Evolutionary conservation across 2,329 filamentous ascomycete genomes (phyloP), one percentile per base, ranked within the genome.

Genomic region (Aspergillus luchuensis): DNA sequence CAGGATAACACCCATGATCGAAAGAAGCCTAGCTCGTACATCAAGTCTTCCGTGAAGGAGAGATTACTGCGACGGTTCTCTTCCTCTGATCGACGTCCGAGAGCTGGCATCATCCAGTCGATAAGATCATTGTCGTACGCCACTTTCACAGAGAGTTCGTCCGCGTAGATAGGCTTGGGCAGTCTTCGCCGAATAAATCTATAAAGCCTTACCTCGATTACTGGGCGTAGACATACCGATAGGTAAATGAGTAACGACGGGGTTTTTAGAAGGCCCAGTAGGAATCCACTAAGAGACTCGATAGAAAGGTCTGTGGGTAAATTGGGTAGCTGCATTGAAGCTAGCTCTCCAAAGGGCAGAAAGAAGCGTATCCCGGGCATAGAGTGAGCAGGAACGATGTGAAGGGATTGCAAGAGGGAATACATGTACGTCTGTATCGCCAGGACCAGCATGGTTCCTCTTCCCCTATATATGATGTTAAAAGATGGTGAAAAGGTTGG

Each of bases 401-500:
- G 74, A 28, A 80, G 73, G 19, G 74, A 74, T 61, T 81, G 79
- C 17, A 81, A 68, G 15, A 79, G 61, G 21, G 78, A 76, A 59
- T 78, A 79, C 69, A 79, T 75, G 59, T 80, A 76, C 25, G 74
- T 69, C 61, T 80, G 77, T 52, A 78, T 71, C 28, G 77, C 74
- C 8, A 79, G 59, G 15, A 76, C 64, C 52, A 78, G 74, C 38
- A 79, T 65, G 2, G 68, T 66, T 23, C 71, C 69, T 63, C 72
- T 71, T 21, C 73, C 62, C 36, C 79, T 81, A 51, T 23, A 39
- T 10, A 25, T 33, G 1, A 13, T 8, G 23, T 65, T 56, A 64
- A 54, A 39, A 56, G 5, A 28, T 6, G 36, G 19, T 10, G 3
- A 5, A 33, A 13, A 39, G 13, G 50, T n/a, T 11, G 10, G 19